phyloP scores from a whole-genome alignment of 1,284 basidiomycete genomes.

The Boletus mariae region DNA sequence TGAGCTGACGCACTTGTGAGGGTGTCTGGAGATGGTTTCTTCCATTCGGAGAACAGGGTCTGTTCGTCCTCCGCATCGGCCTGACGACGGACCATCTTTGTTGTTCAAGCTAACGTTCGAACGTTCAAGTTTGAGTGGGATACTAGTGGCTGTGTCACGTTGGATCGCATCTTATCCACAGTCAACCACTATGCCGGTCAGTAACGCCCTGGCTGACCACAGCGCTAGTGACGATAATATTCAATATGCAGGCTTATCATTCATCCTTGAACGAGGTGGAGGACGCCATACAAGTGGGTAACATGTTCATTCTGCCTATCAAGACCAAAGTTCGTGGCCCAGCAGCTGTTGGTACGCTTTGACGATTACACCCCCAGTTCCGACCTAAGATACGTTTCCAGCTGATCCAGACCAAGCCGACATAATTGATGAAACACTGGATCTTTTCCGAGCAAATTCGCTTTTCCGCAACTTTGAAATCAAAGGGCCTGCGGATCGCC shows the following conservation, averaged over 20 bases:
- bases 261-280: constrained; percentile 89
- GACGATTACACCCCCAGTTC: not conserved
- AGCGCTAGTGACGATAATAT: constrained; percentile 3
- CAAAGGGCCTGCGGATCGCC: constrained; percentile 95
- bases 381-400: constrained; percentile 25
- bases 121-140: not conserved
- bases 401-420: constrained; percentile 81
- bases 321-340: constrained; percentile 90
- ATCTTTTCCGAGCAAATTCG: constrained; percentile 98
- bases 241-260: constrained; percentile 80
- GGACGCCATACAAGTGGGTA: constrained; percentile 83
- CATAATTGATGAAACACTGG: constrained; percentile 94
- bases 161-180: not conserved
- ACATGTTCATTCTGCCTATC: constrained; percentile 89
- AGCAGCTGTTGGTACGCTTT: constrained; percentile 70
- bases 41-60: constrained; percentile 42
- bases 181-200: constrained; percentile 26
- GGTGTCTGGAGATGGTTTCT: constrained; percentile 63
- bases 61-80: constrained; percentile 42
- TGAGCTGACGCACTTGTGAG: constrained; percentile 55
- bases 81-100: constrained; percentile 35
- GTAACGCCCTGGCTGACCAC: constrained; percentile 10
- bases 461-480: constrained; percentile 99
- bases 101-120: not conserved
- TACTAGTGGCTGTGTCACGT: constrained; percentile 9